These are phyloP conservation scores for Arachnopeziza araneosa DNA, from an alignment of 2,329 filamentous ascomycete genomes.

Conservation along the genomic window DNA sequence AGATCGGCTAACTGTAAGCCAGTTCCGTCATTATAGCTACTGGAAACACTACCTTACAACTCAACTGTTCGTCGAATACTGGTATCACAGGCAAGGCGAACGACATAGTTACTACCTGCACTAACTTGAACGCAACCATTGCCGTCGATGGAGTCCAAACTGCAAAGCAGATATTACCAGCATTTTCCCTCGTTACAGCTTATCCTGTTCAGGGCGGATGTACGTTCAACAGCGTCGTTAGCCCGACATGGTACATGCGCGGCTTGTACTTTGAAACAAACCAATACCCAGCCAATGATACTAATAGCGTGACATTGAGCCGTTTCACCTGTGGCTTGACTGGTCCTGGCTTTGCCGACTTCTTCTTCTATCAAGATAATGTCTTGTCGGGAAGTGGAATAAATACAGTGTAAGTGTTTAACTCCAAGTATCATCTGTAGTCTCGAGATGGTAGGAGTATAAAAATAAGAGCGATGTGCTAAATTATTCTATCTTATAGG, in stretches of 20 bases:
- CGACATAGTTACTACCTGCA: background rate
- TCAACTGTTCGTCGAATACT: background rate
- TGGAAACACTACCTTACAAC: background rate
- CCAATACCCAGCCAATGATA: background rate
- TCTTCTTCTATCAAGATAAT: background rate
- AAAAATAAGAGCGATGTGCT: background rate
- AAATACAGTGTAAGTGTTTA: background rate
- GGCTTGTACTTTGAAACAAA: background rate
- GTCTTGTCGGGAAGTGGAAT: background rate
- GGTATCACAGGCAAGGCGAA: background rate
- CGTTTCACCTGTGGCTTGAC: background rate
- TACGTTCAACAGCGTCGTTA: background rate
- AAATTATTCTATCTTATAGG: background rate
- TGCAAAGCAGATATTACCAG: background rate
- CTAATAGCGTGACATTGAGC: background rate
- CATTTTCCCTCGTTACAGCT: background rate
- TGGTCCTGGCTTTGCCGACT: background rate
- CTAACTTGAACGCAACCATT: background rate
- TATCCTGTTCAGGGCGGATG: background rate
- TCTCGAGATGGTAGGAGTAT: background rate
- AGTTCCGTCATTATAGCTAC: background rate
- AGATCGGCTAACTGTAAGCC: background rate
- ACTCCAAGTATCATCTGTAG: background rate
- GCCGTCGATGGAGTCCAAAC: background rate
- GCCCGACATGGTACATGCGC: background rate